Evolutionary conservation across 768 basidiomycete species (phyloP), one percentile per base, ranked within the genome.

Genomic region (Mrakia blollopis): DNA sequence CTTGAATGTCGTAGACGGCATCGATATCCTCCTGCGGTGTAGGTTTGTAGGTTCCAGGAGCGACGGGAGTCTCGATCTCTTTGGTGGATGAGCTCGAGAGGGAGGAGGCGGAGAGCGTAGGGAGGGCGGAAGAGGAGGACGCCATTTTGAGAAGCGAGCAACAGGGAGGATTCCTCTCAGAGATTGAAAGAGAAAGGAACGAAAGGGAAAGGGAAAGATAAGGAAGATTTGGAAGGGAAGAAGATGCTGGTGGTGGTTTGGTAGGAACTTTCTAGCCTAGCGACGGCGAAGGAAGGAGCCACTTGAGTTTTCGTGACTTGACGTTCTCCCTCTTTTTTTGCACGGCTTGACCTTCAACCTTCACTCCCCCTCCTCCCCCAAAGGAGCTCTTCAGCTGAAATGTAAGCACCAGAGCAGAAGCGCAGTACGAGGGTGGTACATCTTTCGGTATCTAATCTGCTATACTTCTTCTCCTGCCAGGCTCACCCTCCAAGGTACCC

Each of bases 401-500:
- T 65, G 63, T 65, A 16, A 23, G 63, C 8, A n/a, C n/a, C n/a
- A 32, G 21, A 61, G n/a, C 6, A 60, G 18, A 25, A 61, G 60
- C 28, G n/a, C 2, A 21, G n/a, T 16, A 3, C 32, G 16, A 21
- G 13, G 1, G 1, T 50, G 21, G n/a, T 21, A 21, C 47, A 21
- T 14, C 47, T 18, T 50, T 7, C 16, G 44, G 5, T 9, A 44
- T n/a, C 39, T 35, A 10, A 39, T 41, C 16, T n/a, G n/a, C n/a
- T 68, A 9, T 39, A 39, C 65, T 41, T 18, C 30, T 18, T 21
- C 32, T 44, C 30, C 35, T 72, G 68, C 25, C 61, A 96, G 97
- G 94, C 87, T 97, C 41, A 85, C 92, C 72, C 86, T 96, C 14
- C 84, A 85, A 37, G 95, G 95, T 57, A 87, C 89, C 28, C 95